phyloP scores from a whole-genome alignment of 805 yeast genomes.

The Brettanomyces custersianus region DNA sequence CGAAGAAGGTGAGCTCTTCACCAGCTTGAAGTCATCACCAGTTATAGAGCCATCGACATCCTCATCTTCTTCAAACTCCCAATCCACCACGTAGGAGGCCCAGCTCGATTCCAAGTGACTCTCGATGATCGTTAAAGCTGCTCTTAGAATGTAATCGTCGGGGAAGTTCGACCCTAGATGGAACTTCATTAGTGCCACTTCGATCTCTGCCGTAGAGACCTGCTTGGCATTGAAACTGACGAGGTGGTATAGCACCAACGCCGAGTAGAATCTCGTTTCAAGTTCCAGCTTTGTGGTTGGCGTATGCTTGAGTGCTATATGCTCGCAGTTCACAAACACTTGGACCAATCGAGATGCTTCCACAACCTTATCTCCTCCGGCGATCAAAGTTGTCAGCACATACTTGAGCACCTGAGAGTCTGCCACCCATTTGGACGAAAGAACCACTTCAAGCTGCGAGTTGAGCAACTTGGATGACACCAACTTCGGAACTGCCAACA shows the following conservation, averaged over 20 bases:
- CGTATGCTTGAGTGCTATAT: slow-evolving; percentile 25
- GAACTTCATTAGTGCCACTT: slow-evolving; percentile 39
- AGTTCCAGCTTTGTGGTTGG: slow-evolving; percentile 16
- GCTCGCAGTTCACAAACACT: slow-evolving; percentile 47
- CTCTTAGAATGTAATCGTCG: slow-evolving; percentile 55
- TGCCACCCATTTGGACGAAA: slow-evolving; percentile 39
- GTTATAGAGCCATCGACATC: slow-evolving; percentile 37
- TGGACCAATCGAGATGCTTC: slow-evolving; percentile 51
- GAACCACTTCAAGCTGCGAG: slow-evolving; percentile 57
- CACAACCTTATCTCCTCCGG: slow-evolving; percentile 26
- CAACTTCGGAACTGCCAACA: slow-evolving; percentile 27
- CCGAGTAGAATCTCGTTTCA: slow-evolving; percentile 30
- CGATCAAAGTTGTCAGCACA: slow-evolving; percentile 28
- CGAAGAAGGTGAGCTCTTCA: slow-evolving; percentile 31
- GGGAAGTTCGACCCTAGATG: slow-evolving; percentile 57
- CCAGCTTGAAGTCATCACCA: slow-evolving; percentile 34
- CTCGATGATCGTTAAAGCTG: slow-evolving; percentile 52
- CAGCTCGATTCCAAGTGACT: slow-evolving; percentile 41
- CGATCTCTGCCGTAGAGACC: slow-evolving; percentile 38
- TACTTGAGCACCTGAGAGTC: slow-evolving; percentile 36
- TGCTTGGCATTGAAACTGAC: slow-evolving; percentile 36
- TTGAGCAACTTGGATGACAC: slow-evolving; percentile 42
- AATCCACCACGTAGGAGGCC: slow-evolving; percentile 50
- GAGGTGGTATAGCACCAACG: slow-evolving; percentile 40
- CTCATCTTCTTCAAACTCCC: slow-evolving; percentile 48